Percentiles rank a stretch among this genome's conserved stretches.
Conservation (phyloP, 1,284 basidiomycete species). For the Trametes polyzona region DNA sequence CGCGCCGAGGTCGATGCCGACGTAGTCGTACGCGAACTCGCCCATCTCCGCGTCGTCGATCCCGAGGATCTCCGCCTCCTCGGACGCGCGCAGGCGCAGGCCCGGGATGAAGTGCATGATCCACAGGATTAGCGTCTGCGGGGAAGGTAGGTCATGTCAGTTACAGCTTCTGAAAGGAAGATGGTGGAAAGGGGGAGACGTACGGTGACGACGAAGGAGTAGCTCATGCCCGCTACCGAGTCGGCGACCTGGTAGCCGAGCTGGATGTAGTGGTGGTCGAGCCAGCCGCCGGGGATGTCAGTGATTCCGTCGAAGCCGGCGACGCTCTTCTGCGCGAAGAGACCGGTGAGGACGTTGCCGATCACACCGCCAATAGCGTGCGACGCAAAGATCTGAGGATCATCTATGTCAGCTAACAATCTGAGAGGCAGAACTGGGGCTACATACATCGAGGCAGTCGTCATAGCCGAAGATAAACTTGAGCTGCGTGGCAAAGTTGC, state of each 20-base stretch:
- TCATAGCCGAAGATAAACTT: conserved; percentile 82
- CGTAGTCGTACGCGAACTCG: conserved; percentile 93
- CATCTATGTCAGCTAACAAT: background rate
- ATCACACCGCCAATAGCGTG: conserved; percentile 90
- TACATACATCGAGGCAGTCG: conserved; percentile 77
- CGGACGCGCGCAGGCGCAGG: conserved; percentile 75
- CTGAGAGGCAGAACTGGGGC: conserved; percentile 1
- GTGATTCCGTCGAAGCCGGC: conserved; percentile 81
- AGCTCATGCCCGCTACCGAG: conserved; percentile 72
- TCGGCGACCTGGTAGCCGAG: conserved; percentile 90
- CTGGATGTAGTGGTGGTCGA: conserved; percentile 85
- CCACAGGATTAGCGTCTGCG: conserved; percentile 85
- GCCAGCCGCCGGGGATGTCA: conserved; percentile 84
- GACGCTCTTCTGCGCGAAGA: conserved; percentile 89
- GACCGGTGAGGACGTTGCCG: conserved; percentile 84
- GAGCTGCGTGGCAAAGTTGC: conserved; percentile 95
- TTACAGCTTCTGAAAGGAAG: background rate
- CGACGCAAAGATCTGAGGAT: conserved; percentile 78
- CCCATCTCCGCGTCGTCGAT: conserved; percentile 95
- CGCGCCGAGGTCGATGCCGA: conserved; percentile 51
- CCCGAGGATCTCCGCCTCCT: conserved; percentile 90
- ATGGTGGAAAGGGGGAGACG: conserved; percentile 30
- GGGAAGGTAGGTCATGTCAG: background rate
- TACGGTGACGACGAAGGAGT: conserved; percentile 84
- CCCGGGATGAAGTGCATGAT: conserved; percentile 92